These are phyloP conservation scores for Ophiocordyceps camponoti-rufipedis DNA, from an alignment of 2,329 filamentous ascomycete genomes.

Conservation along the genomic window DNA sequence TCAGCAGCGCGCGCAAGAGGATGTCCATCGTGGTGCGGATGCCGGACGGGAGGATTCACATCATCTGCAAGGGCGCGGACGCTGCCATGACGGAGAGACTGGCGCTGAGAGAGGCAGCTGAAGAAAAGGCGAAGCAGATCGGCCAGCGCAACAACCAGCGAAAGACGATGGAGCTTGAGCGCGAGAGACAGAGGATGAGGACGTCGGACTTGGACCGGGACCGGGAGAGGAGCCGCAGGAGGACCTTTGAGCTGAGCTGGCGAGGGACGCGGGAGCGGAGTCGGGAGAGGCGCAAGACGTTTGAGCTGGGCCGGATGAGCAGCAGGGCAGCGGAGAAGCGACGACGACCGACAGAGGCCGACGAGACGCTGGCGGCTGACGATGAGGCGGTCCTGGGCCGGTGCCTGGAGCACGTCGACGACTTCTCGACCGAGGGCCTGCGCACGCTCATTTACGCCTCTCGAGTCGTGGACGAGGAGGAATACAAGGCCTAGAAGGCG, in stretches of 20 bases:
- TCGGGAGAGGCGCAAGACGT: background rate
- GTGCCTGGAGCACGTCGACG: slow-evolving; percentile 76
- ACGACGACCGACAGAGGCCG: slow-evolving; percentile 35
- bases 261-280: no score
- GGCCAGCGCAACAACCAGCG: slow-evolving; percentile 16
- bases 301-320: slow-evolving; percentile 17
- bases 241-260: slow-evolving; percentile 16
- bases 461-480: slow-evolving; percentile 52
- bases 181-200: slow-evolving; percentile 34
- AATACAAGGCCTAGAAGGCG: slow-evolving; percentile 61
- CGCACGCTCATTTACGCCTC: slow-evolving; percentile 69
- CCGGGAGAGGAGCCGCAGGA: slow-evolving; percentile 34
- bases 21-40: slow-evolving; percentile 85
- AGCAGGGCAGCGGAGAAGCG: slow-evolving; percentile 17
- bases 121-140: slow-evolving; percentile 51
- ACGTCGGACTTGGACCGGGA: slow-evolving; percentile 34
- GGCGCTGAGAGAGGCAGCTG: slow-evolving; percentile 52
- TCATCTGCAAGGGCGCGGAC: slow-evolving; percentile 85
- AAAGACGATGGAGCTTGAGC: slow-evolving; percentile 39
- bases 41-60: slow-evolving; percentile 61
- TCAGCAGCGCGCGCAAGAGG: slow-evolving; percentile 72
- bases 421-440: slow-evolving; percentile 72
- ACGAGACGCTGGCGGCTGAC: slow-evolving; percentile 27
- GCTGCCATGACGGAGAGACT: slow-evolving; percentile 64
- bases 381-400: slow-evolving; percentile 53